These are phyloP conservation scores for Plantago rigida DNA, from an alignment of 305 asterid genomes.

Conservation along the genomic window DNA sequence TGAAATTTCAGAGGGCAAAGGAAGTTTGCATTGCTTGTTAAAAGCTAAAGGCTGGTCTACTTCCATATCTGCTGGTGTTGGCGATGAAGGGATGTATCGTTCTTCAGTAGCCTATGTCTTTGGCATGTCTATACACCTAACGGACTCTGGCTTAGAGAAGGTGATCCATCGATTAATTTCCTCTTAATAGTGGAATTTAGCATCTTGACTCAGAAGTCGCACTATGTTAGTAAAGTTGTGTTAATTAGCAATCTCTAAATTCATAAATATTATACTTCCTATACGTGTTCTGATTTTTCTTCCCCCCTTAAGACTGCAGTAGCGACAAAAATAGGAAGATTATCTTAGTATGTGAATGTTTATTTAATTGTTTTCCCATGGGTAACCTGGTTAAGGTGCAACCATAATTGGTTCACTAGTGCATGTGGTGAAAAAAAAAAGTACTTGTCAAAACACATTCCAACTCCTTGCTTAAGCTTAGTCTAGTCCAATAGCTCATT, in stretches of 20 bases:
- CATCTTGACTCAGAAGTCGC: neutral
- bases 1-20: conserved; percentile 82
- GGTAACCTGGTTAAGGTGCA: conserved; percentile 13
- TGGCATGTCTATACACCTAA: conserved; percentile 85
- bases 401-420: neutral
- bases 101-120: conserved; percentile 76
- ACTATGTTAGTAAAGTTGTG: too few relatives aligned
- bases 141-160: conserved; percentile 84
- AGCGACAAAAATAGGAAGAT: neutral
- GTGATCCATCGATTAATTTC: conserved; percentile 30
- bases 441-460: too few relatives aligned
- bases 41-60: conserved; percentile 83
- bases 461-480: too few relatives aligned
- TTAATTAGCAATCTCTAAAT: too few relatives aligned
- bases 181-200: neutral
- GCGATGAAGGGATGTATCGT: conserved; percentile 81
- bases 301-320: neutral
- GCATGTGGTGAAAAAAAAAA: neutral
- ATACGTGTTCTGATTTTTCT: too few relatives aligned
- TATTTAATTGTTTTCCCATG: neutral
- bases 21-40: conserved; percentile 75
- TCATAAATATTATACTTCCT: too few relatives aligned
- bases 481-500: conserved; percentile 3
- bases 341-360: neutral
- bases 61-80: conserved; percentile 89